phyloP scores from a whole-genome alignment of 2,329 filamentous ascomycete species.

The Trichoderma sp. region DNA sequence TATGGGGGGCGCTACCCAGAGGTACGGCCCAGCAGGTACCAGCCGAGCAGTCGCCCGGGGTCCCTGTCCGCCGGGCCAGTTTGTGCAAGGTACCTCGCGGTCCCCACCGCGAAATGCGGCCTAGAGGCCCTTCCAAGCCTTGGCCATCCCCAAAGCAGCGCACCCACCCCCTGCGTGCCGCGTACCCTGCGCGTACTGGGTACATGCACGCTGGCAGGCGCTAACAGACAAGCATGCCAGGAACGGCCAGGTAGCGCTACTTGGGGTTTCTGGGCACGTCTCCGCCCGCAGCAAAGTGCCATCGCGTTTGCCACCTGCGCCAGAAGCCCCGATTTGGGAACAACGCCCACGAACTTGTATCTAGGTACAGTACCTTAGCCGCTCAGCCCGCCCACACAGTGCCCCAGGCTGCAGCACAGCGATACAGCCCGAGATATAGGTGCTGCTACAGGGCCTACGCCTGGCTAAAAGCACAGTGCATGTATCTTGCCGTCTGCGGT shows the following conservation, averaged over 20 bases:
- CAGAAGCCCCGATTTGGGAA: background rate
- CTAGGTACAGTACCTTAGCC: background rate
- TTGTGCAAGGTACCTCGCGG: slow-evolving; percentile 22
- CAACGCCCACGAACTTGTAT: background rate
- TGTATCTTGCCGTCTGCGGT: too few relatives aligned
- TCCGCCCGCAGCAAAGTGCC: background rate
- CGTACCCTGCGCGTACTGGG: slow-evolving; percentile 6
- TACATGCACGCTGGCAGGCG: slow-evolving; percentile 1
- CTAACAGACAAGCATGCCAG: background rate
- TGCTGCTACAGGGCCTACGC: too few relatives aligned
- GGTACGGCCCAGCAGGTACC: slow-evolving; percentile 19
- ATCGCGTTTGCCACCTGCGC: slow-evolving; percentile 15
- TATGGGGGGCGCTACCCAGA: slow-evolving; percentile 20
- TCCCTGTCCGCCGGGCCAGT: slow-evolving; percentile 18
- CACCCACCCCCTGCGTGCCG: slow-evolving; percentile 6
- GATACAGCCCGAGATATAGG: background rate
- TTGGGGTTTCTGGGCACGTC: background rate
- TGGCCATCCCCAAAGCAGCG: slow-evolving; percentile 21
- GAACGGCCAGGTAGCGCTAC: background rate
- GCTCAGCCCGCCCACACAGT: slow-evolving; percentile 26
- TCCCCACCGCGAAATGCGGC: slow-evolving; percentile 19
- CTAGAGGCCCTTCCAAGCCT: background rate
- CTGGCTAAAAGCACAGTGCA: too few relatives aligned
- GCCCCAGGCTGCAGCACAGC: slow-evolving; percentile 5
- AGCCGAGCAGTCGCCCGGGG: slow-evolving; percentile 14